Conservation (phyloP, 495 filamentous ascomycete genomes). For the Hypoxylon subgilvum region DNA sequence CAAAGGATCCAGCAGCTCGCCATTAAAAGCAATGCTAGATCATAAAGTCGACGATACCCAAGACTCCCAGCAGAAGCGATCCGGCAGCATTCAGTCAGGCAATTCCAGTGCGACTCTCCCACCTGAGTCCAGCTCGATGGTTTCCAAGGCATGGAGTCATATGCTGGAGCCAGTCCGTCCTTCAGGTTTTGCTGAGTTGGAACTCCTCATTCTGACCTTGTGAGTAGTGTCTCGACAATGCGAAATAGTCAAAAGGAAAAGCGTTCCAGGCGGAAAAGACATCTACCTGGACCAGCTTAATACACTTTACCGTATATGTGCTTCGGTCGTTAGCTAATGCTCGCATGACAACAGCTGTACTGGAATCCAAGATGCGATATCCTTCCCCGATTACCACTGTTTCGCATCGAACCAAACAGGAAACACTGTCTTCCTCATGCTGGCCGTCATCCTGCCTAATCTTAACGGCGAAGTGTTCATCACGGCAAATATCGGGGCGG, state of each 20-base stretch:
- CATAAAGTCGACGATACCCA: conserved; percentile 7
- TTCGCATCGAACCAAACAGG: conserved; percentile 72
- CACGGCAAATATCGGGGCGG: conserved; percentile 59
- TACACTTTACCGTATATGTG: too few species aligned
- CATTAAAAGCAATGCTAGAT: conserved; percentile 13
- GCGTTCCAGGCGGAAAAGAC: neutral
- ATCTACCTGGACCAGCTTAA: neutral
- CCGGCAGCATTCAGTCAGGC: conserved; percentile 6
- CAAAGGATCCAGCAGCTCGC: neutral
- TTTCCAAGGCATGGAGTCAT: conserved; percentile 43
- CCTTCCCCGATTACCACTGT: conserved; percentile 67
- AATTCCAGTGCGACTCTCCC: conserved; percentile 5
- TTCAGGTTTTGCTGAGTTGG: conserved; percentile 46
- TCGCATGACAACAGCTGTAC: conserved; percentile 33
- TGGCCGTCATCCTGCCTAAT: conserved; percentile 59
- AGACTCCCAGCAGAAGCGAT: conserved; percentile 9
- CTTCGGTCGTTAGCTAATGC: conserved; percentile 19
- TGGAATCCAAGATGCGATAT: conserved; percentile 63
- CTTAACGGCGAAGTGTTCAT: conserved; percentile 55
- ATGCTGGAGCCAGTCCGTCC: conserved; percentile 47
- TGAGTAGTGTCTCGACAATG: conserved; percentile 28
- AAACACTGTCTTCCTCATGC: conserved; percentile 64
- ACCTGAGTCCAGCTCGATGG: conserved; percentile 10
- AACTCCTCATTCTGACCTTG: conserved; percentile 54
- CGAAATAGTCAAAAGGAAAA: neutral